Conservation (phyloP, 2,329 filamentous ascomycete species). For the Fusarium gaditjirri region DNA sequence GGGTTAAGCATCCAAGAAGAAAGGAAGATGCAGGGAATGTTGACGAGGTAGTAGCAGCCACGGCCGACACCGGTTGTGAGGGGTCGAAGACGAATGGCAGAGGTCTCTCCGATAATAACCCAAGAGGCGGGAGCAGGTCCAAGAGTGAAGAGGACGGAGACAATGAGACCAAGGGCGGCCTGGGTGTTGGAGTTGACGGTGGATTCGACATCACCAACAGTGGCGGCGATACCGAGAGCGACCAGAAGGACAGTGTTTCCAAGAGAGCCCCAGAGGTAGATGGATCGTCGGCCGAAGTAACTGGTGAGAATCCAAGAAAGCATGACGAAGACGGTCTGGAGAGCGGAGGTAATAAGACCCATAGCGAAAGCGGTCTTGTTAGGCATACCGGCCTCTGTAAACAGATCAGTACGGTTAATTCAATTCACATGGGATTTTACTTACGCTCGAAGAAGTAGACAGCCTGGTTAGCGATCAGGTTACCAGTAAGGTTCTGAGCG, state of each 20-base stretch:
- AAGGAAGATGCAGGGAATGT: slow-evolving; percentile 75
- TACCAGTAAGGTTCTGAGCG: slow-evolving; percentile 69
- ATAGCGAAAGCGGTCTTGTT: slow-evolving; percentile 67
- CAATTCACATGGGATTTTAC: not conserved
- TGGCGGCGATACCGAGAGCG: slow-evolving; percentile 68
- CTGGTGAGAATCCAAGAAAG: slow-evolving; percentile 74
- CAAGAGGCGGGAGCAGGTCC: slow-evolving; percentile 72
- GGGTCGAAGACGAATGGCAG: slow-evolving; percentile 70
- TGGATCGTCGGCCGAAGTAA: slow-evolving; percentile 70
- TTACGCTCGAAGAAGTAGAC: slow-evolving; percentile 65
- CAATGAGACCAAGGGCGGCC: slow-evolving; percentile 70
- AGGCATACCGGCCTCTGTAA: slow-evolving; percentile 67
- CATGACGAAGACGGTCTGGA: slow-evolving; percentile 71
- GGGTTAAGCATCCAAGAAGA: slow-evolving; percentile 70
- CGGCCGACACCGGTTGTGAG: slow-evolving; percentile 74
- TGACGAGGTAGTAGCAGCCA: slow-evolving; percentile 70
- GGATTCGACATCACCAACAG: slow-evolving; percentile 52
- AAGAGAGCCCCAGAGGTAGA: slow-evolving; percentile 70
- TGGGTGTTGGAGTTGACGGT: slow-evolving; percentile 61
- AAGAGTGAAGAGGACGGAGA: slow-evolving; percentile 72
- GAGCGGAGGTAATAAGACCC: slow-evolving; percentile 71
- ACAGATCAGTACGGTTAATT: slow-evolving; percentile 2
- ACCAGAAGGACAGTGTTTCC: slow-evolving; percentile 66
- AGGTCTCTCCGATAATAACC: slow-evolving; percentile 75
- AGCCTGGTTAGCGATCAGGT: slow-evolving; percentile 70